Base-by-base conservation (phyloP, 2,329 filamentous ascomycete genomes). In the Raffaelea ambrosiae region DNA sequence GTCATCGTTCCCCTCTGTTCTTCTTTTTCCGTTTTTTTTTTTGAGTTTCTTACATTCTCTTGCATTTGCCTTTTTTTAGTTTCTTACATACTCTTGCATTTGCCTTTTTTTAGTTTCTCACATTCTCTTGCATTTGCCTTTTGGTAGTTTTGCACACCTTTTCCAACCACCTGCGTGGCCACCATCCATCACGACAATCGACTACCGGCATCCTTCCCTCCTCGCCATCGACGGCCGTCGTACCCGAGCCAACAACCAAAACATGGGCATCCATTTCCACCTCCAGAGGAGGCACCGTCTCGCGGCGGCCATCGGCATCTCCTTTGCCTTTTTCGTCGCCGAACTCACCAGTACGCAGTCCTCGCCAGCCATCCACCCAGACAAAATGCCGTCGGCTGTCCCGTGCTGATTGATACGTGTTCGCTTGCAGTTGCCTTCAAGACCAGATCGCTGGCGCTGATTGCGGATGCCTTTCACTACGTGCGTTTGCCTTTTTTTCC, bases 401-500 rank as follows among this genome's bases (percentile, higher is more conserved):
- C n/a, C n/a, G n/a, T n/a, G n/a, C n/a, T n/a, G n/a, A n/a, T n/a
- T n/a, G n/a, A n/a, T n/a, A n/a, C n/a, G n/a, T n/a, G n/a, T n/a
- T n/a, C n/a, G n/a, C n/a, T 8, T 29, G 18, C 51, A 78, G 77
- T 84, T 50, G 83, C 83, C 2, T 84, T 86, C 56, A 80, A 79
- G 51, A 88, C 86, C 1, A 71, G 72, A 46, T 88, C 85, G 1
- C 69, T 90, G 11, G 84, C 84, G 1, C 69, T 90, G 3, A 69
- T 89, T 22, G 84, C 86, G 23, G 86, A 90, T 69, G 83, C 86
- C 1, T 88, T 89, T 56, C 86, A 89, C 60, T 87, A 88, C 59
- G 82, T 85, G 66, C 51, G 75, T 58, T 36, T 46, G 3, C 22
- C n/a, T n/a, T n/a, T n/a, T n/a, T n/a, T n/a, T n/a, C n/a, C n/a